A percentile compares a stretch with the other conserved stretches of the same genome.
These are phyloP conservation scores for Hymenoscyphus occultus DNA, from an alignment of 2,329 filamentous ascomycete genomes.

Conservation along the genomic window DNA sequence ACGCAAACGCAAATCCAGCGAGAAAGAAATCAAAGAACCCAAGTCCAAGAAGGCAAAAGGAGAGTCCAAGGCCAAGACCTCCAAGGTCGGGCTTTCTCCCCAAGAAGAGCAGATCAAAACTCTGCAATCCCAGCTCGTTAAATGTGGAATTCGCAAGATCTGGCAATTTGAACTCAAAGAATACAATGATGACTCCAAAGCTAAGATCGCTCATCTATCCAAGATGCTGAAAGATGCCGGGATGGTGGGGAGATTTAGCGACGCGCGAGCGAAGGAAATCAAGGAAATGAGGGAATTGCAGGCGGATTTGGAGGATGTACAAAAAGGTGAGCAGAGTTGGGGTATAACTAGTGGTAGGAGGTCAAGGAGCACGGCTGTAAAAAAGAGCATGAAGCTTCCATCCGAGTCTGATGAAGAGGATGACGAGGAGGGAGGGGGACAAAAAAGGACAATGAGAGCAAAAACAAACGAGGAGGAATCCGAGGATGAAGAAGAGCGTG, in stretches of 20 bases:
- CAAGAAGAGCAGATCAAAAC: slow-evolving; percentile 82
- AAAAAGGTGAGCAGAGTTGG: slow-evolving; percentile 78
- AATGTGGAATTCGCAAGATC: slow-evolving; percentile 89
- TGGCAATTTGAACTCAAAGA: slow-evolving; percentile 83
- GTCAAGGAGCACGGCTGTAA: slow-evolving; percentile 33
- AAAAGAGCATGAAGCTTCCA: slow-evolving; percentile 42
- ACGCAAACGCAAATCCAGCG: slow-evolving; percentile 42
- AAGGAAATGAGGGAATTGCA: slow-evolving; percentile 82
- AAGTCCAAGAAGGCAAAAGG: slow-evolving; percentile 36
- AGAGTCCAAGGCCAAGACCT: slow-evolving; percentile 38
- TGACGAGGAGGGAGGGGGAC: slow-evolving; percentile 27
- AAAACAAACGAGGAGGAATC: slow-evolving; percentile 7
- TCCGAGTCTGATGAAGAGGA: slow-evolving; percentile 25
- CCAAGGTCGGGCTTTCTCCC: slow-evolving; percentile 46
- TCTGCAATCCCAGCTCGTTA: slow-evolving; percentile 78
- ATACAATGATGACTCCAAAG: slow-evolving; percentile 66
- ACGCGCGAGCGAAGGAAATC: slow-evolving; percentile 80
- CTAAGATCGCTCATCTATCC: slow-evolving; percentile 80
- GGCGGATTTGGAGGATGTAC: slow-evolving; percentile 79
- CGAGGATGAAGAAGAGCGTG: slow-evolving; percentile 22
- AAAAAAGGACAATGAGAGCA: slow-evolving; percentile 10
- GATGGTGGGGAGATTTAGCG: slow-evolving; percentile 85
- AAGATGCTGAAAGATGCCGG: slow-evolving; percentile 75
- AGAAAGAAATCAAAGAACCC: slow-evolving; percentile 36
- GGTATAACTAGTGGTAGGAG: slow-evolving; percentile 47